phyloP scores from a whole-genome alignment of 1,284 basidiomycete genomes.

The Peniophora sp. region DNA sequence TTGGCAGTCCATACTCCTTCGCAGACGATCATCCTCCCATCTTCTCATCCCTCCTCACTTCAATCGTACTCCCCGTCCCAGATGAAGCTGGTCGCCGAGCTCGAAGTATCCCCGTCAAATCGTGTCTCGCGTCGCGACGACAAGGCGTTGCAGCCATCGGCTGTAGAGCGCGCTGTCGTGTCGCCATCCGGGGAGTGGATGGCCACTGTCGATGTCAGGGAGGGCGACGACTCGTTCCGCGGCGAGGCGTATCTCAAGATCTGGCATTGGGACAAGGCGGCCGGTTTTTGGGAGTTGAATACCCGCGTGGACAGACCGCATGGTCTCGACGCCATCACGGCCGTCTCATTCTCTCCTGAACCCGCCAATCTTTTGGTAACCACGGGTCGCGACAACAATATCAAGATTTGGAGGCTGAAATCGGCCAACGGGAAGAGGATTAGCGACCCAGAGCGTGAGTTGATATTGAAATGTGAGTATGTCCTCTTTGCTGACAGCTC shows the following conservation, averaged over 20 bases:
- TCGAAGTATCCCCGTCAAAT: slow-evolving; percentile 93
- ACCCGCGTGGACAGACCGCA: slow-evolving; percentile 91
- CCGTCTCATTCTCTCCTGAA: slow-evolving; percentile 60
- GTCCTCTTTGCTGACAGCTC: not conserved
- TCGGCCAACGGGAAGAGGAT: slow-evolving; percentile 30
- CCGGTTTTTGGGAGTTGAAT: slow-evolving; percentile 65
- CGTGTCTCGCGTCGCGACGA: slow-evolving; percentile 82
- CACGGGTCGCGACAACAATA: slow-evolving; percentile 57
- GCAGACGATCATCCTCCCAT: slow-evolving; percentile 79
- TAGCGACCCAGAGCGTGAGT: slow-evolving; percentile 42
- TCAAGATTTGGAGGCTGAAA: slow-evolving; percentile 68
- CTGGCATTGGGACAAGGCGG: slow-evolving; percentile 76
- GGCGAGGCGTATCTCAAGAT: slow-evolving; percentile 81
- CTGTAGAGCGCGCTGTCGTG: slow-evolving; percentile 67
- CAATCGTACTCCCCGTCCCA: slow-evolving; percentile 82
- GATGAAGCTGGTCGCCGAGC: slow-evolving; percentile 72
- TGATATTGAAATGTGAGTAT: slow-evolving; percentile 3
- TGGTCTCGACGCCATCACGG: slow-evolving; percentile 55
- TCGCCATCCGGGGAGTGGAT: slow-evolving; percentile 81
- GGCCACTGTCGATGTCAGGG: slow-evolving; percentile 82
- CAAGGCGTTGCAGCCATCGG: slow-evolving; percentile 67
- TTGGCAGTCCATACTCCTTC: slow-evolving; percentile 68
- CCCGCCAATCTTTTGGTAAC: slow-evolving; percentile 42
- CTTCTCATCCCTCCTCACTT: slow-evolving; percentile 90
- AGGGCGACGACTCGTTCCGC: slow-evolving; percentile 55